Percentiles rank a stretch among this genome's conserved stretches.
phyloP scores from a whole-genome alignment of 2,329 filamentous ascomycete species.

The Ceratocystis papillata region DNA sequence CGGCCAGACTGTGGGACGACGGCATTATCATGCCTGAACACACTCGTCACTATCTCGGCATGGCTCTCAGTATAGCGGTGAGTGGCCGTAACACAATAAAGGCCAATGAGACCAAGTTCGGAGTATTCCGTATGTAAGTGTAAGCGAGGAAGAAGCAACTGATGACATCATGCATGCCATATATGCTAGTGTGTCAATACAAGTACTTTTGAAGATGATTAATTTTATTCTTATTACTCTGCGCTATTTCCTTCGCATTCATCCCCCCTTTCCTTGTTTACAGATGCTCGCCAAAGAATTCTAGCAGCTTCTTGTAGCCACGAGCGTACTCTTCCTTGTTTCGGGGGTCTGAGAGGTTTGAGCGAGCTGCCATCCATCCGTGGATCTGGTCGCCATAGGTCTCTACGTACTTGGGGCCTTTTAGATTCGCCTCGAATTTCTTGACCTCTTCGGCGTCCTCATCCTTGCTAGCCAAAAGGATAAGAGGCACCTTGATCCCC shows the following conservation, averaged over 20 bases:
- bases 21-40: slow-evolving; percentile 70
- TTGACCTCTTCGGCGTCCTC: slow-evolving; percentile 46
- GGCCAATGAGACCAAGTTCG: slow-evolving; percentile 57
- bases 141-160: neutral
- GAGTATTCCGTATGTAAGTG: slow-evolving; percentile 66
- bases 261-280: slow-evolving; percentile 26
- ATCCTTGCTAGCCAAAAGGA: slow-evolving; percentile 55
- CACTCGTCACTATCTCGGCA: slow-evolving; percentile 59
- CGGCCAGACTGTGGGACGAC: slow-evolving; percentile 80
- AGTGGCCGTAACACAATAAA: slow-evolving; percentile 53
- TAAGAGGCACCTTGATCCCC: slow-evolving; percentile 49
- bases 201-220: neutral
- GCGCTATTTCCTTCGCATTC: neutral
- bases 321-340: slow-evolving; percentile 52
- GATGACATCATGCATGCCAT: neutral
- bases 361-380: slow-evolving; percentile 62
- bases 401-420: slow-evolving; percentile 50
- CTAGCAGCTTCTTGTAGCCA: slow-evolving; percentile 48
- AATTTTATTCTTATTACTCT: neutral
- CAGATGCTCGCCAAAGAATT: slow-evolving; percentile 47
- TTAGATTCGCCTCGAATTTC: slow-evolving; percentile 45
- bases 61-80: slow-evolving; percentile 62
- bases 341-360: slow-evolving; percentile 45
- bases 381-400: slow-evolving; percentile 57
- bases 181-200: neutral